A percentile compares a stretch with the other conserved stretches of the same genome.
These are phyloP conservation scores for Suillus paluster DNA, from an alignment of 768 basidiomycete species.

Conservation along the genomic window DNA sequence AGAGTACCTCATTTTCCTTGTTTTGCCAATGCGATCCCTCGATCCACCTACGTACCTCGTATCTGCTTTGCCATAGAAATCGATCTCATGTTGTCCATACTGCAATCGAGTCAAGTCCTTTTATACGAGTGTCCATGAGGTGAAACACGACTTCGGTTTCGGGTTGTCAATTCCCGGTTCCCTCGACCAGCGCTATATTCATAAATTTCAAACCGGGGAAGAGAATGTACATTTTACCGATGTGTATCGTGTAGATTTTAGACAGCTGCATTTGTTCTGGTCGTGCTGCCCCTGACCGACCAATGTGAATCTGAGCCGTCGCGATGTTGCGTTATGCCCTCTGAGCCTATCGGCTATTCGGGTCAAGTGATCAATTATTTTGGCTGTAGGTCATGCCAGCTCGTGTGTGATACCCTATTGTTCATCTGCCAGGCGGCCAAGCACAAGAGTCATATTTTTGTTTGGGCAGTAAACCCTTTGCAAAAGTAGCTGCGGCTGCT, in stretches of 20 bases:
- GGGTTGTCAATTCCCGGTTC: not conserved
- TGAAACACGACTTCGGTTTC: not conserved
- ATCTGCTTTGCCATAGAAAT: not conserved
- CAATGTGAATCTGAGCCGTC: not conserved
- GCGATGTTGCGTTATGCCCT: not conserved
- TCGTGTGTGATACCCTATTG: not conserved
- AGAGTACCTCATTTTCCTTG: constrained; percentile 32
- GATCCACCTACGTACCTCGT: constrained; percentile 7
- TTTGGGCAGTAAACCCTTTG: not conserved
- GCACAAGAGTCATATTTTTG: not conserved
- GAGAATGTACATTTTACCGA: not conserved
- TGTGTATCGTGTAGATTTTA: not conserved
- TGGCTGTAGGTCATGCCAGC: not conserved
- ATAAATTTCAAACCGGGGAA: not conserved
- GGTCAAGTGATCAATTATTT: too few relatives aligned
- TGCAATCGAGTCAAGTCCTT: not conserved
- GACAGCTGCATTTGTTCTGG: not conserved
- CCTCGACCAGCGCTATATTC: not conserved
- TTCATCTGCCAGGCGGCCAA: not conserved
- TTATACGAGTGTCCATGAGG: not conserved
- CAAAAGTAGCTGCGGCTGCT: not conserved
- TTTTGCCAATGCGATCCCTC: constrained; percentile 22
- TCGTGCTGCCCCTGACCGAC: not conserved
- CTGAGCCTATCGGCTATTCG: not conserved
- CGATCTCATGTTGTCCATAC: not conserved